A percentile compares a stretch with the other conserved stretches of the same genome.
Evolutionary conservation across 768 basidiomycete genomes (phyloP).

Genomic region (Trametes villosa): DNA sequence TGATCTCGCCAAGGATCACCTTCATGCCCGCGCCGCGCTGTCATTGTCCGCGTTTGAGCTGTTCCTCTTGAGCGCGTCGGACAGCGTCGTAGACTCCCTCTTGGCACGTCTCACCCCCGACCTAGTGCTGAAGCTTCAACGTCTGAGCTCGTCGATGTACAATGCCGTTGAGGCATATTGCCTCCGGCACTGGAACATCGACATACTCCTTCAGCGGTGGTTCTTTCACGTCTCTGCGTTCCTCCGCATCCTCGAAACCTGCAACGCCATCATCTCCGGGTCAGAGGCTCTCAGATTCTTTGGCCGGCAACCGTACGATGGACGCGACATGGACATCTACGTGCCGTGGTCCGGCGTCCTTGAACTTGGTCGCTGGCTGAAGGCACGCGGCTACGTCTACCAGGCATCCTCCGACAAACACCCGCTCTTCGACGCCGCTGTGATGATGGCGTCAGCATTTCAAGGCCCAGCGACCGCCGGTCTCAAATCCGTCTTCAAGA

Average conservation of each 20-base stretch:
- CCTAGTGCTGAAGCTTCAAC: background rate
- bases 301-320: background rate
- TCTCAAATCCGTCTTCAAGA: background rate
- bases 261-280: background rate
- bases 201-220: background rate
- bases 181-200: background rate
- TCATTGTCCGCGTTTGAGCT: background rate
- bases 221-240: background rate
- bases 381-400: background rate
- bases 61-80: background rate
- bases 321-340: background rate
- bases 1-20: too few relatives aligned
- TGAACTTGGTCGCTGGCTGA: background rate
- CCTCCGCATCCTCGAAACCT: background rate
- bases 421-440: background rate
- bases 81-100: background rate
- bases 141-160: background rate
- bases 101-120: background rate
- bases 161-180: background rate
- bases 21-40: background rate
- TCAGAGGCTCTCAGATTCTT: background rate
- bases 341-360: background rate
- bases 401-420: background rate
- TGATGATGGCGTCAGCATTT: background rate
- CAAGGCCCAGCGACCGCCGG: background rate